Evolutionary conservation across 2,329 filamentous ascomycete genomes (phyloP).

Genomic region (Zopfia rhizophila): DNA sequence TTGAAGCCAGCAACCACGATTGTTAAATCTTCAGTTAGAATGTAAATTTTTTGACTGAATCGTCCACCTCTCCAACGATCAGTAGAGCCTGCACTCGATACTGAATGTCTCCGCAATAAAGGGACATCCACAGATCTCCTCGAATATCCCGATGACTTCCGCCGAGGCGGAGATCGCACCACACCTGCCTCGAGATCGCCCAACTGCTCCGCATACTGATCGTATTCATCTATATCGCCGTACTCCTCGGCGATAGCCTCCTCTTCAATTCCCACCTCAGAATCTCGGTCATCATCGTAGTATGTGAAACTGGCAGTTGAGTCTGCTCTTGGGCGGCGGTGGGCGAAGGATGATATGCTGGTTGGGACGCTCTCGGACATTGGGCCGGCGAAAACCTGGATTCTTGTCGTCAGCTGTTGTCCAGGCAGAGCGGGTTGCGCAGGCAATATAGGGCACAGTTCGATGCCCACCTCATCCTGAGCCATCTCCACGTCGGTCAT

Average conservation of each 20-base stretch:
- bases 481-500: conserved; percentile 99
- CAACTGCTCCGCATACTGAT: conserved; percentile 52
- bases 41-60: conserved; percentile 89
- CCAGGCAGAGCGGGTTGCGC: conserved; percentile 26
- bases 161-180: conserved; percentile 51
- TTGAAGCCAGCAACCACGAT: conserved; percentile 92
- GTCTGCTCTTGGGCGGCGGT: conserved; percentile 81
- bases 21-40: conserved; percentile 91
- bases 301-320: conserved; percentile 92
- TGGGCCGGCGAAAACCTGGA: conserved; percentile 84
- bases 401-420: conserved; percentile 49
- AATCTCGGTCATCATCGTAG: conserved; percentile 77
- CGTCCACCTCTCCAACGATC: conserved; percentile 68
- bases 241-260: conserved; percentile 46
- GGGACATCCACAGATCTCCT: conserved; percentile 64
- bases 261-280: conserved; percentile 41
- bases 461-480: conserved; percentile 79
- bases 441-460: conserved; percentile 40
- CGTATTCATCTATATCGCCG: conserved; percentile 43
- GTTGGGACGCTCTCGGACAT: conserved; percentile 96
- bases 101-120: conserved; percentile 75
- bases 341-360: conserved; percentile 89
- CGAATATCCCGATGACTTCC: conserved; percentile 73
- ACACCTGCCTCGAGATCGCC: conserved; percentile 59
- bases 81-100: conserved; percentile 73